Percentiles rank a stretch among this genome's conserved stretches.
Conservation (phyloP, 2,329 filamentous ascomycete species). For the Elsinoe batatas region DNA sequence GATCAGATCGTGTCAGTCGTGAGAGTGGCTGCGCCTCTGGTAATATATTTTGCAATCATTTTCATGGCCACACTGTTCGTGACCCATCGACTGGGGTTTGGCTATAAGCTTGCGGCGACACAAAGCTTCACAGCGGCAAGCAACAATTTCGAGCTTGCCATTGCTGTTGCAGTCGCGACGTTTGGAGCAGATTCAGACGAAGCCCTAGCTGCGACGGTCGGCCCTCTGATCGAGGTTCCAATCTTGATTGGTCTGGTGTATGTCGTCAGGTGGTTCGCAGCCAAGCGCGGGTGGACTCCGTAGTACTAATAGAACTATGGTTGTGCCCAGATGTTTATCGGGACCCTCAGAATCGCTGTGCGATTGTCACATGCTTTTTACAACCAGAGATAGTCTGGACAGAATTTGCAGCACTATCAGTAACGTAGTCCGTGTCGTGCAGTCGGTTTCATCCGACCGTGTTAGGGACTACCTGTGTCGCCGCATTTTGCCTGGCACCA, state of each 20-base stretch:
- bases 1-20: constrained; percentile 76
- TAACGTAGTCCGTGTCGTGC: no score
- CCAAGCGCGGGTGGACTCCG: constrained; percentile 42
- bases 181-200: constrained; percentile 71
- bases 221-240: constrained; percentile 77
- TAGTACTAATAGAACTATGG: not conserved
- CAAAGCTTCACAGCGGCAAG: constrained; percentile 85
- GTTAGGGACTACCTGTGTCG: no score
- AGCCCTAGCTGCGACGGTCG: constrained; percentile 72
- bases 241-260: constrained; percentile 72
- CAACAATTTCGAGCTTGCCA: constrained; percentile 89
- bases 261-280: constrained; percentile 51
- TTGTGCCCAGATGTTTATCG: no score
- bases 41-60: constrained; percentile 70
- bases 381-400: no score
- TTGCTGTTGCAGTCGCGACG: constrained; percentile 74
- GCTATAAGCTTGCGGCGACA: constrained; percentile 59
- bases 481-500: no score
- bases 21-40: constrained; percentile 66
- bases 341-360: no score
- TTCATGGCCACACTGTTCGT: constrained; percentile 60
- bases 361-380: no score
- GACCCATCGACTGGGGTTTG: constrained; percentile 58
- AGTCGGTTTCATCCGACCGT: no score
- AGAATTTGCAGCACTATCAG: no score